Evolutionary conservation across 1,139 yeast genomes (phyloP).

Genomic region (Hansenula sp.): DNA sequence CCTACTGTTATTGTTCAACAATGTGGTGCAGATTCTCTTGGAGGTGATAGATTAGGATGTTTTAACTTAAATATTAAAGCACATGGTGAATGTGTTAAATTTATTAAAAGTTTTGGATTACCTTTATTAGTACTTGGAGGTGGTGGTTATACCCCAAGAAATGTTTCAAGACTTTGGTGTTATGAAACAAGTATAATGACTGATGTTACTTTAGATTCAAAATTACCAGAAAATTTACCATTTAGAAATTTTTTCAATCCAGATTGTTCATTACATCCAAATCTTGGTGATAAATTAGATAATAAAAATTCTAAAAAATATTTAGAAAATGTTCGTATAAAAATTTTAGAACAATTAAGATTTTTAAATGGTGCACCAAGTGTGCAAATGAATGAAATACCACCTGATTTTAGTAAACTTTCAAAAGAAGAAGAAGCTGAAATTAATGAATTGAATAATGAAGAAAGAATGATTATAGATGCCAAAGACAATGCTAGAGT

Average conservation of each 20-base stretch:
- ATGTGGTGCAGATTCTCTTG: slow-evolving; percentile 95
- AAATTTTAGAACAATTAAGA: slow-evolving; percentile 78
- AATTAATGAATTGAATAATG: slow-evolving; percentile 16
- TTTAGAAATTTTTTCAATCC: slow-evolving; percentile 90
- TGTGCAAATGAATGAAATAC: slow-evolving; percentile 72
- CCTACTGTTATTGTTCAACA: slow-evolving; percentile 94
- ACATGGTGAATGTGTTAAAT: slow-evolving; percentile 92
- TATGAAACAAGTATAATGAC: slow-evolving; percentile 88
- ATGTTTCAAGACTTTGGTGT: slow-evolving; percentile 92
- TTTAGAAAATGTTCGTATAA: slow-evolving; percentile 72
- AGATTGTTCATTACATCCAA: slow-evolving; percentile 86
- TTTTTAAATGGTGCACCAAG: slow-evolving; percentile 89
- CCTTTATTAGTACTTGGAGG: slow-evolving; percentile 95
- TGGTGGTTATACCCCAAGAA: slow-evolving; percentile 96
- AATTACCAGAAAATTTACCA: slow-evolving; percentile 76
- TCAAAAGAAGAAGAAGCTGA: slow-evolving; percentile 22
- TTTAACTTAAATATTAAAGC: slow-evolving; percentile 88
- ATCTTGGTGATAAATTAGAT: slow-evolving; percentile 80
- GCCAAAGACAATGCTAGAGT: slow-evolving; percentile 24
- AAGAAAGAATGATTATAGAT: slow-evolving; percentile 21
- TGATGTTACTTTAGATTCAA: slow-evolving; percentile 69
- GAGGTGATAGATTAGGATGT: slow-evolving; percentile 91
- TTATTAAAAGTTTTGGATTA: slow-evolving; percentile 77
- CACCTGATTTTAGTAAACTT: slow-evolving; percentile 21
- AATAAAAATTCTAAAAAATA: slow-evolving; percentile 84